Base-by-base conservation (phyloP, 2,329 filamentous ascomycete species). In the Didymella arachidicola region DNA sequence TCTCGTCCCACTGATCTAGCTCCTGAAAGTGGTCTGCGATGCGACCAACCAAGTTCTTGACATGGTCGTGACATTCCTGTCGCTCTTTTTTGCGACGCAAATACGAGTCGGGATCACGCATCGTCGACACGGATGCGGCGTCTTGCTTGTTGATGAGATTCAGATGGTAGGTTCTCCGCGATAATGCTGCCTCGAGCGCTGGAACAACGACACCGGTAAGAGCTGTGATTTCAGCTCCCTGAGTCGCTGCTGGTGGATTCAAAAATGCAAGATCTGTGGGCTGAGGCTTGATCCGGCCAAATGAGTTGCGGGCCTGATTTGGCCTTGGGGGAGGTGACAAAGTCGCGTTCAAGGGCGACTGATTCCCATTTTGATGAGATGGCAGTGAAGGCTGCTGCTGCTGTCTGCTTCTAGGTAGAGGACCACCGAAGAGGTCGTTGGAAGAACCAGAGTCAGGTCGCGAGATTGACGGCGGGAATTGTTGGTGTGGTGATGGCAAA, bases 181-280 rank as follows among this genome's bases (percentile, higher is more conserved):
- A 92, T 19, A 98, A 86, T 7, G 95, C 93, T 66, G 95, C 91
- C 77, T 97, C 93, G 2, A 99, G 84, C 2, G 95, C 94, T 0
- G 95, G 95, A 62, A 98, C 88, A 36, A 99, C 92, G 49, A 99
- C 94, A 66, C 94, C 92, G 71, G 90, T 92, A 1, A 97, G 84
- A 2, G 93, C 93, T 52, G 96, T 95, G 22, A 96, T 84, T 57
- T 96, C 90, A 12, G 85, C 72, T 0, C 87, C 84, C 1, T 85
- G 82, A 7, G 53, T 59, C 82, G 83, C 25, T 83, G 80, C 19
- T 83, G 80, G 65, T 16, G 61, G 51, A 30, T 56, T 49, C 44
- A 63, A 63, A 48, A 60, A 61, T 48, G 63, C 49, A 38, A 64
- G 60, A 41, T 64, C 68, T 27, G 60, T 50, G 27, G 49, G 57